These are phyloP conservation scores for Suhomyces choctaworum DNA, from an alignment of 1,139 yeast genomes.

Conservation along the genomic window DNA sequence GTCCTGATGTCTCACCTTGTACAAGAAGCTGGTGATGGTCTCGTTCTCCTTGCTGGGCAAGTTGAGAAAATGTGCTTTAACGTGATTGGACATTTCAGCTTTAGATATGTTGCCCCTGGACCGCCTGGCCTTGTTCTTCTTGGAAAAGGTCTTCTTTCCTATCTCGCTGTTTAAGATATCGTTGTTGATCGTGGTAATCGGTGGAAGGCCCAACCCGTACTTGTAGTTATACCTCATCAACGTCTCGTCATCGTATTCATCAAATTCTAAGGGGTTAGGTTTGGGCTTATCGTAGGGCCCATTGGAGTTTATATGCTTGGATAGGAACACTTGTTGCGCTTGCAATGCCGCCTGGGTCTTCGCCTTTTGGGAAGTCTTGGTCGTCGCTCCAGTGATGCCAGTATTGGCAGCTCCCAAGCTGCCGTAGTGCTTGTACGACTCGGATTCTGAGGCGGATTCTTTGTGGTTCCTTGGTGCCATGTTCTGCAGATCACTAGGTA, in stretches of 20 bases:
- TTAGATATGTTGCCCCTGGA: constrained; percentile 40
- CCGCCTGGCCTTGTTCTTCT: constrained; percentile 33
- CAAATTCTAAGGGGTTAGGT: constrained; percentile 61
- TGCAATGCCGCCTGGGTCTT: constrained; percentile 57
- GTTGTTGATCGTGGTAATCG: constrained; percentile 57
- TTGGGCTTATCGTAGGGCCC: constrained; percentile 57
- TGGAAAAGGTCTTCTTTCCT: constrained; percentile 62
- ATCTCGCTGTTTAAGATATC: constrained; percentile 60
- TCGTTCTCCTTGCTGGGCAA: constrained; percentile 75
- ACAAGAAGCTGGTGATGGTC: constrained; percentile 73
- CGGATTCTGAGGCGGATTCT: constrained; percentile 49
- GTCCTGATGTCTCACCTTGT: constrained; percentile 69
- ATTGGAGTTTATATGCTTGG: constrained; percentile 62
- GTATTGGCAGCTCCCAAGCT: constrained; percentile 2
- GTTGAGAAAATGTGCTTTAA: constrained; percentile 62
- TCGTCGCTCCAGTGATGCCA: constrained; percentile 14
- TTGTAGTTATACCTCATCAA: constrained; percentile 59
- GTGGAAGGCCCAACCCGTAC: constrained; percentile 51
- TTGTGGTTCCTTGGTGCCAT: constrained; percentile 20
- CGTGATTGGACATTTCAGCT: constrained; percentile 53
- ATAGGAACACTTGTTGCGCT: constrained; percentile 59
- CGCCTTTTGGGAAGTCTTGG: constrained; percentile 52
- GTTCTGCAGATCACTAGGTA: too few relatives aligned
- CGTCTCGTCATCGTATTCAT: constrained; percentile 50
- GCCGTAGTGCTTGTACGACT: constrained; percentile 26